Percentiles rank a stretch among this genome's conserved stretches.
phyloP scores from a whole-genome alignment of 495 filamentous ascomycete genomes.

The Trichoderma virens region DNA sequence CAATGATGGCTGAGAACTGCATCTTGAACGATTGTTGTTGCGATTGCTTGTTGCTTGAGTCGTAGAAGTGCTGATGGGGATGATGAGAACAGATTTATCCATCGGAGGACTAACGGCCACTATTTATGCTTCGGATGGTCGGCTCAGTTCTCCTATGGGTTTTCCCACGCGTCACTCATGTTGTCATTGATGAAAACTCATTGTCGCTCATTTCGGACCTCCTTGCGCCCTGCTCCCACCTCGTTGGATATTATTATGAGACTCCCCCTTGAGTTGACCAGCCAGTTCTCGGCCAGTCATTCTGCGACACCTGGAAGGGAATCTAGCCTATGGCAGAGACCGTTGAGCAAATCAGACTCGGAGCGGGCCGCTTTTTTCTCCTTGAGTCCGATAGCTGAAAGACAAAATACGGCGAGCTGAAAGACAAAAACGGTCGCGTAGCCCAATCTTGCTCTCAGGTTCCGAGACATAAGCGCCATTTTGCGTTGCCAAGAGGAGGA shows the following conservation, averaged over 20 bases:
- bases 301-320: not conserved
- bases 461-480: not conserved
- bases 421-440: too few relatives aligned
- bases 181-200: not conserved
- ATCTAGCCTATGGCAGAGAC: not conserved
- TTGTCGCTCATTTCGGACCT: not conserved
- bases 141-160: not conserved
- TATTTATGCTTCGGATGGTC: constrained; percentile 8
- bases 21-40: not conserved
- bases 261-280: not conserved
- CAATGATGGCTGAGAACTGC: not conserved
- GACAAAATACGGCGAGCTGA: not conserved
- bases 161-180: not conserved
- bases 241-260: not conserved
- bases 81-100: not conserved
- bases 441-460: not conserved
- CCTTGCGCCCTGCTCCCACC: not conserved
- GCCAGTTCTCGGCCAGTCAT: not conserved
- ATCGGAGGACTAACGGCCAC: not conserved
- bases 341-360: not conserved
- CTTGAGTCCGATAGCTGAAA: not conserved
- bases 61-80: not conserved
- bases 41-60: not conserved
- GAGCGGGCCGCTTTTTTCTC: not conserved
- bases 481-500: not conserved